Conservation (phyloP, 2,329 filamentous ascomycete species). For the Epichloe coenophiala region DNA sequence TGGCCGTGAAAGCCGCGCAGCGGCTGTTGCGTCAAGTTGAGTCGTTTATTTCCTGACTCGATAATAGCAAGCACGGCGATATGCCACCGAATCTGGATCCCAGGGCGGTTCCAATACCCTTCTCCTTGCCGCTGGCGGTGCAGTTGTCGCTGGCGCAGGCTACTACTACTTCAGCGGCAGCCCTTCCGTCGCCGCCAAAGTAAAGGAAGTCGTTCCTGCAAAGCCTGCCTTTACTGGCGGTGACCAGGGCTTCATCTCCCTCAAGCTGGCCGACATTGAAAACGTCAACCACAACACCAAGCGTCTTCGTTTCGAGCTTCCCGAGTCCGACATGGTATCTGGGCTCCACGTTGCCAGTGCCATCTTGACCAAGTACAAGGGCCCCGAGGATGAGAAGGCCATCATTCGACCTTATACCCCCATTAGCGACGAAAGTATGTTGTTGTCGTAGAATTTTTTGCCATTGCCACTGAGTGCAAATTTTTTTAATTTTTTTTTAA, state of each 20-base stretch:
- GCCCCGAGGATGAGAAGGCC: slow-evolving; percentile 68
- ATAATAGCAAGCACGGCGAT: slow-evolving; percentile 38
- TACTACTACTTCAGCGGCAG: slow-evolving; percentile 43
- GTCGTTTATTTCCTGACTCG: neutral
- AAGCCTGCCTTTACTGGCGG: slow-evolving; percentile 59
- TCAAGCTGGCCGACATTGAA: slow-evolving; percentile 69
- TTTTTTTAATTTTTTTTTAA: too few relatives aligned
- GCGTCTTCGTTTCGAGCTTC: slow-evolving; percentile 75
- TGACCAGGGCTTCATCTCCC: slow-evolving; percentile 75
- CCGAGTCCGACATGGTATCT: slow-evolving; percentile 70
- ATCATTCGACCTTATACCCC: slow-evolving; percentile 90
- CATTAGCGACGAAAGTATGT: slow-evolving; percentile 65
- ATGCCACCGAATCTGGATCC: slow-evolving; percentile 48
- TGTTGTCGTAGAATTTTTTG: too few relatives aligned
- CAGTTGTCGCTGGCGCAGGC: slow-evolving; percentile 41
- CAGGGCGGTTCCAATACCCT: slow-evolving; percentile 45
- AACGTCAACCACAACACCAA: slow-evolving; percentile 90
- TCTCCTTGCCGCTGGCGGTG: slow-evolving; percentile 47
- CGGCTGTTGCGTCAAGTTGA: neutral
- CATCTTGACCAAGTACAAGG: slow-evolving; percentile 83
- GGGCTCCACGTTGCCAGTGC: slow-evolving; percentile 76
- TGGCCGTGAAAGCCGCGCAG: neutral
- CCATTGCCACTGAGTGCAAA: too few relatives aligned
- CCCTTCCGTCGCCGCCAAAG: slow-evolving; percentile 40
- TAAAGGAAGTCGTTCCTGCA: slow-evolving; percentile 25